Conservation (phyloP, 345 rosid genomes). For the Salix arbutifolia region DNA sequence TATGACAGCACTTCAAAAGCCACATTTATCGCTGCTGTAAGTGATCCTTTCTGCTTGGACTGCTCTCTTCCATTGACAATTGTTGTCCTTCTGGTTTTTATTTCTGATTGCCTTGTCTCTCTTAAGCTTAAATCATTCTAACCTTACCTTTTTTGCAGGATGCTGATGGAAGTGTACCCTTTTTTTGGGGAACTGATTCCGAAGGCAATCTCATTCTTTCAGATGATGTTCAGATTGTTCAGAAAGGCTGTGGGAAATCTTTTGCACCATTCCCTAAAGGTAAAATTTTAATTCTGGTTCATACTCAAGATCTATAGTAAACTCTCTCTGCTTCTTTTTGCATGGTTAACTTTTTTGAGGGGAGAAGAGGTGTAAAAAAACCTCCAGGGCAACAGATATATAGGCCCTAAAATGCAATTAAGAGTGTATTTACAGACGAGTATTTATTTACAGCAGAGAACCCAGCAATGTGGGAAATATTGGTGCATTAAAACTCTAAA, state of each 20-base stretch:
- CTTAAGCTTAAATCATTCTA: neutral
- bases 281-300: slow-evolving; percentile 9
- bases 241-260: slow-evolving; percentile 88
- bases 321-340: neutral
- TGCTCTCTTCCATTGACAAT: neutral
- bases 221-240: slow-evolving; percentile 58
- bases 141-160: slow-evolving; percentile 44
- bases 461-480: neutral
- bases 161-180: slow-evolving; percentile 77
- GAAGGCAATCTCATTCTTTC: slow-evolving; percentile 77
- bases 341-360: neutral
- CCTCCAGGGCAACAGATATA: neutral
- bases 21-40: slow-evolving; percentile 68
- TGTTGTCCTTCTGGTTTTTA: neutral
- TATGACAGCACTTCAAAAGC: slow-evolving; percentile 63
- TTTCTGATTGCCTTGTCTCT: neutral
- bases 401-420: neutral
- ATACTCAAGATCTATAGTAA: neutral
- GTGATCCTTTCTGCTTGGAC: slow-evolving; percentile 19
- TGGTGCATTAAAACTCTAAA: neutral
- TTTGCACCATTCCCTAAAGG: slow-evolving; percentile 97
- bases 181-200: slow-evolving; percentile 85
- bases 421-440: neutral
- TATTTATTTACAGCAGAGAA: neutral
- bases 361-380: neutral